These are phyloP conservation scores for Teunomyces aglyptinius DNA, from an alignment of 805 yeast species.

Conservation along the genomic window DNA sequence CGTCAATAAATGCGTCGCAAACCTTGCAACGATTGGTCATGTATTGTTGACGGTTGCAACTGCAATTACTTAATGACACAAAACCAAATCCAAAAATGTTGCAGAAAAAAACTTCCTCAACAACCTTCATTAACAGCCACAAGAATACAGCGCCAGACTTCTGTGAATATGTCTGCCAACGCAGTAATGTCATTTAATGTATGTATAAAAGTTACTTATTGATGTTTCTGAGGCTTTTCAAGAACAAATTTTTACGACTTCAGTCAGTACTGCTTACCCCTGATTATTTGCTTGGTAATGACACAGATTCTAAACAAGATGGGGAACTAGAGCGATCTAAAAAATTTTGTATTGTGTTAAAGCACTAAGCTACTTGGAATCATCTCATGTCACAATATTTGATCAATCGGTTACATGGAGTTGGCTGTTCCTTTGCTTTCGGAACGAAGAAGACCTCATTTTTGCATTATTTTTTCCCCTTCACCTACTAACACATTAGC, in stretches of 20 bases:
- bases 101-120: conserved; percentile 4
- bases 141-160: neutral
- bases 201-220: neutral
- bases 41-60: conserved; percentile 2
- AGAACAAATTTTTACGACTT: neutral
- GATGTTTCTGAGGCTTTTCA: neutral
- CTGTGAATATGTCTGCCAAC: conserved; percentile 1
- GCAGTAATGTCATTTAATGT: neutral
- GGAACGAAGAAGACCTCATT: neutral
- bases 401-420: too few relatives aligned
- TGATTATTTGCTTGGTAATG: neutral
- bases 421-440: neutral
- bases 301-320: neutral
- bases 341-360: too few relatives aligned
- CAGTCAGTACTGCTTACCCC: neutral
- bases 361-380: too few relatives aligned
- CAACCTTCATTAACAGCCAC: conserved; percentile 5
- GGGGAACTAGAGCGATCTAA: too few relatives aligned
- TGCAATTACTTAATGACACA: neutral
- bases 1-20: too few relatives aligned
- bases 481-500: neutral
- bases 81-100: conserved; percentile 2
- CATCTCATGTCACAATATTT: too few relatives aligned
- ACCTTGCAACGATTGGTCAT: too few relatives aligned
- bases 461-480: conserved; percentile 1